Evolutionary conservation across 306 rosid species (phyloP).

Genomic region (Malus sieversii): DNA sequence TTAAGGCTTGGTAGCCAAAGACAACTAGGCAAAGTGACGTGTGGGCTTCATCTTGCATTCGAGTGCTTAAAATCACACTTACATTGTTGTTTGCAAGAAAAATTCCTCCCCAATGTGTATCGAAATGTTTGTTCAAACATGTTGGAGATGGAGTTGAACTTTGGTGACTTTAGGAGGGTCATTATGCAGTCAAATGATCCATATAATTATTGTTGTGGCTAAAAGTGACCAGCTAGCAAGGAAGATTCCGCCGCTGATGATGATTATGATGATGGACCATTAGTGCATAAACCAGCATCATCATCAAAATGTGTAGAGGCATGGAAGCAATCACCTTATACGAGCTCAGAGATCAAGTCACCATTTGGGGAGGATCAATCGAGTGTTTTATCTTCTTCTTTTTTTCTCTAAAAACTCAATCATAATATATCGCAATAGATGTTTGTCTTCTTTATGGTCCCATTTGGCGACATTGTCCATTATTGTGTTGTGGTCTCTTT

Average conservation of each 20-base stretch:
- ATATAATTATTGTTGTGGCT: not conserved
- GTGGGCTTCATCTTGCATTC: no score
- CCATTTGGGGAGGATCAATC: constrained; percentile 7
- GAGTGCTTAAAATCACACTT: no score
- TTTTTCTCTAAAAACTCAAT: not conserved
- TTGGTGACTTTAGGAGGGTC: not conserved
- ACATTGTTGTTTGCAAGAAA: no score
- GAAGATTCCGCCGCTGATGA: constrained; percentile 18
- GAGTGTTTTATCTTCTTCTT: not conserved
- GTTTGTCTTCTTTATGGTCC: not conserved
- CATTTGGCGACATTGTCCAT: constrained; percentile 5
- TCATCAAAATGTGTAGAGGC: constrained; percentile 1
- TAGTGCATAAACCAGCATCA: constrained; percentile 6
- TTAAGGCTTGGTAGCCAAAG: no score
- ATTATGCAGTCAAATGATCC: constrained; percentile 3
- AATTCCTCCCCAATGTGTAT: no score
- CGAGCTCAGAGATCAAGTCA: not conserved
- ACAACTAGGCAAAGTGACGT: no score
- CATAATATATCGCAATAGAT: not conserved
- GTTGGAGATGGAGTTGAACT: not conserved
- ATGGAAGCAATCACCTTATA: constrained; percentile 7
- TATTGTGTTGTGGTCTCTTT: constrained; percentile 11
- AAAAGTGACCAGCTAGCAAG: not conserved
- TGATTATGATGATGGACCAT: constrained; percentile 7
- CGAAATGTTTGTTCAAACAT: not conserved